phyloP scores from a whole-genome alignment of 202 grass and related monocot genomes.

The Carex sylvatica region DNA sequence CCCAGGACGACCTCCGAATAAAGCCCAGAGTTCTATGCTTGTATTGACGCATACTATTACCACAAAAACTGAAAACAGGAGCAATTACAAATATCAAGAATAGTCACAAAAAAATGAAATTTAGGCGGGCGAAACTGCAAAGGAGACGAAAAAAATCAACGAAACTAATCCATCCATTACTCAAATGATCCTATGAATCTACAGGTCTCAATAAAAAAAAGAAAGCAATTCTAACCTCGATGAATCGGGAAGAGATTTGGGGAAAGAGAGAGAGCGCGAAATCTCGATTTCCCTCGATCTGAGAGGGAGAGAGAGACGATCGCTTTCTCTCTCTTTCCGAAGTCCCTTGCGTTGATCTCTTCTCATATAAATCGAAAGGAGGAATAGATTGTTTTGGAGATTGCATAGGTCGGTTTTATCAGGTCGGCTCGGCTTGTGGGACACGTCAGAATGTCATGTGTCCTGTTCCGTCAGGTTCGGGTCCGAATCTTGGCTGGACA shows the following conservation, averaged over 20 bases:
- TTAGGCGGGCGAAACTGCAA: neutral
- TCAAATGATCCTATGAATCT: neutral
- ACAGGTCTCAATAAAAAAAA: neutral
- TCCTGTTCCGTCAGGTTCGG: neutral
- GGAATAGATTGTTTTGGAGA: slow-evolving; percentile 1
- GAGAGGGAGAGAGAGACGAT: slow-evolving; percentile 2
- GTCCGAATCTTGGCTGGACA: neutral
- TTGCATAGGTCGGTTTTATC: slow-evolving; percentile 16
- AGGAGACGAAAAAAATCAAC: neutral
- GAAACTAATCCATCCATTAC: neutral
- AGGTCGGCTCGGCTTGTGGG: slow-evolving; percentile 21
- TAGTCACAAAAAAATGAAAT: neutral
- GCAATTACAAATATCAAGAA: neutral
- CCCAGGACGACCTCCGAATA: neutral
- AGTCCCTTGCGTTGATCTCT: slow-evolving; percentile 16
- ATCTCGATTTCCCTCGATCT: slow-evolving; percentile 9
- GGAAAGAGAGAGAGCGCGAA: slow-evolving; percentile 8
- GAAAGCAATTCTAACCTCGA: neutral
- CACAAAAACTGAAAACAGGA: neutral
- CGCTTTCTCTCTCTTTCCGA: slow-evolving; percentile 23
- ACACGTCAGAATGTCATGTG: slow-evolving; percentile 25
- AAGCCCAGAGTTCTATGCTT: neutral
- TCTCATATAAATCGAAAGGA: slow-evolving; percentile 16
- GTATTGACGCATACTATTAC: neutral
- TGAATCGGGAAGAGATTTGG: neutral